A percentile compares a stretch with the other conserved stretches of the same genome.
Conservation (phyloP, 345 rosid genomes). For the Aegle marmelos region DNA sequence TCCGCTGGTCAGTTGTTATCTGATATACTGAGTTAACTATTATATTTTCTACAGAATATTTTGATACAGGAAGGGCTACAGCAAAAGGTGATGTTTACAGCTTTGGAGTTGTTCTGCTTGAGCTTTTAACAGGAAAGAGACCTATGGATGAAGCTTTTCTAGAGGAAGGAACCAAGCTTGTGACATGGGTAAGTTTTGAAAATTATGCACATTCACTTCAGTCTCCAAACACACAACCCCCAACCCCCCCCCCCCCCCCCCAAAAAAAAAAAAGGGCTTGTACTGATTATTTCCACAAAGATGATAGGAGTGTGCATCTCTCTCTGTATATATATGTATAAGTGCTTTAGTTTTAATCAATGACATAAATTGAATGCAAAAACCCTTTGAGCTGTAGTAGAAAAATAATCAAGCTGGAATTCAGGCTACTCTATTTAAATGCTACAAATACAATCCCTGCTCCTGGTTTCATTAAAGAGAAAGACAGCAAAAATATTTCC, state of each 20-base stretch:
- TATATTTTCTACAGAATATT: slow-evolving; percentile 51
- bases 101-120: slow-evolving; percentile 77
- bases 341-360: neutral
- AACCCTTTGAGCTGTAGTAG: neutral
- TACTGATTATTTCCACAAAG: too few species aligned
- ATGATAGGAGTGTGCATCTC: too few species aligned
- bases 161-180: slow-evolving; percentile 89
- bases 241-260: too few species aligned
- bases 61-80: slow-evolving; percentile 77
- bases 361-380: neutral
- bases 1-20: neutral
- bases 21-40: neutral
- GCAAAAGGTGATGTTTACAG: slow-evolving; percentile 86
- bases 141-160: slow-evolving; percentile 77
- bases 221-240: too few species aligned
- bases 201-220: neutral
- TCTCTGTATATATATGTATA: too few species aligned
- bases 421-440: neutral
- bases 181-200: slow-evolving; percentile 61
- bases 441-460: neutral
- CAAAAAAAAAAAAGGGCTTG: too few species aligned
- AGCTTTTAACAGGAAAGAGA: slow-evolving; percentile 73
- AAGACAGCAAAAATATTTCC: neutral
- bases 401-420: neutral
- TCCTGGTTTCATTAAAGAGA: neutral